Base-by-base conservation (phyloP, 2,329 filamentous ascomycete species). In the Clonostachys sp. region DNA sequence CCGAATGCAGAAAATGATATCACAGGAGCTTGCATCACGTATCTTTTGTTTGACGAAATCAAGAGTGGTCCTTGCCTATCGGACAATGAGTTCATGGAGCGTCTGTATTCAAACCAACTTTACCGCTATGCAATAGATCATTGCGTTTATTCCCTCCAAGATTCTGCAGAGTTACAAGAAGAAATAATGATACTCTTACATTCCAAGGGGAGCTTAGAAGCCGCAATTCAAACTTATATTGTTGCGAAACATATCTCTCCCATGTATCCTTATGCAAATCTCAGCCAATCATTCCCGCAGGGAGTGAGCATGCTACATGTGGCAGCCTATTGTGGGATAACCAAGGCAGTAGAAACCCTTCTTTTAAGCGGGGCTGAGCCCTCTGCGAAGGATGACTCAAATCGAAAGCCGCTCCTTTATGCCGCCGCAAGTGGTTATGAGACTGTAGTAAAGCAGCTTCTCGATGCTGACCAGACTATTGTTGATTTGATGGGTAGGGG, bases 1-100 rank as follows among this genome's bases (percentile, higher is more conserved):
- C 58, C 58, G 0, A n/a, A 55, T n/a, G 57, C 61, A 0, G 47
- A 70, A 5, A 5, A 2, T 44, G 35, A 20, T 20, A 3, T 57
- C 50, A 5, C 35, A 12, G 12, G 35, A 17, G 50, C 46, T 5
- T 57, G 55, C 48, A 20, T 50, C 14, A 57, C 53, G 6, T 57
- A 53, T 13, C 2, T 44, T 8, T 44, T 34, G 1, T 44, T 44
- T 20, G 36, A 30, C 16, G 42, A 9, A 7, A 38, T 44, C 10
- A 30, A 47, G 40, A 36, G 45, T 48, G 2, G 52, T 51, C 1
- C 54, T 36, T 18, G 53, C 51, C 6, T 55, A 49, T 14, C 24
- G 2, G 34, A 44, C 3, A 14, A 35, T 16, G 42, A 17, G n/a
- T 44, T 18, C 5, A 2, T 1, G 4, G 10, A 34, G 10, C 42